Conservation (phyloP, 148 eudicot genomes). For the Fagopyrum esculentum region DNA sequence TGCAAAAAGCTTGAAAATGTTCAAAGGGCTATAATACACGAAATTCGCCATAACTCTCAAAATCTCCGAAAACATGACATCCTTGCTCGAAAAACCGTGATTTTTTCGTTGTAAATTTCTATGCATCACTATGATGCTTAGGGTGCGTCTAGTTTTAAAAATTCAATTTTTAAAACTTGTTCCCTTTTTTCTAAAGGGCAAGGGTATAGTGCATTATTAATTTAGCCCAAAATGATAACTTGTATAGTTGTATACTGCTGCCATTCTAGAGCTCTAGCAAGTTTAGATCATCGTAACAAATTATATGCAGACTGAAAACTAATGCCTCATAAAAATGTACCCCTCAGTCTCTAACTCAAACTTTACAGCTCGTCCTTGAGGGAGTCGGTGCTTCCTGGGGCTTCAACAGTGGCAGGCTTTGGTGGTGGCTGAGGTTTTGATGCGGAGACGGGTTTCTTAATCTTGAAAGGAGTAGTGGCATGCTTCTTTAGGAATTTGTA, state of each 20-base stretch:
- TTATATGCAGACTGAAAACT: constrained; percentile 3
- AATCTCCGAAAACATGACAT: too few relatives aligned
- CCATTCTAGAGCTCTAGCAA: not conserved
- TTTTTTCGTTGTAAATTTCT: too few relatives aligned
- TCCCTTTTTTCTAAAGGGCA: too few relatives aligned
- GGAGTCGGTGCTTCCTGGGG: constrained; percentile 17
- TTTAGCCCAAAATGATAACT: not conserved
- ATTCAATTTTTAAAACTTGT: not conserved
- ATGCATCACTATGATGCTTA: not conserved
- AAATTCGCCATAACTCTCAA: too few relatives aligned
- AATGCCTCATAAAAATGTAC: not conserved
- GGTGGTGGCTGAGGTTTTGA: constrained; percentile 9
- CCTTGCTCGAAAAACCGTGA: too few relatives aligned
- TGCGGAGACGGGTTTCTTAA: constrained; percentile 37
- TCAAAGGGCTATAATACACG: too few relatives aligned
- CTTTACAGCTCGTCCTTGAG: constrained; percentile 12
- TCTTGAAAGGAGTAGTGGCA: constrained; percentile 60
- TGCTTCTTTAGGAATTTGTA: constrained; percentile 83
- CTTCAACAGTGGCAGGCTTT: constrained; percentile 12
- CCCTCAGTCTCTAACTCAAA: constrained; percentile 5
- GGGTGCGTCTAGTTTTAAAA: not conserved
- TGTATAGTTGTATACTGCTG: not conserved
- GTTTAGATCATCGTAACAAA: not conserved
- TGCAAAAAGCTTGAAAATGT: too few relatives aligned
- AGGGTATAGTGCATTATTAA: not conserved